Base-by-base conservation (phyloP, 805 yeast species). In the Pichia cabralensis region DNA sequence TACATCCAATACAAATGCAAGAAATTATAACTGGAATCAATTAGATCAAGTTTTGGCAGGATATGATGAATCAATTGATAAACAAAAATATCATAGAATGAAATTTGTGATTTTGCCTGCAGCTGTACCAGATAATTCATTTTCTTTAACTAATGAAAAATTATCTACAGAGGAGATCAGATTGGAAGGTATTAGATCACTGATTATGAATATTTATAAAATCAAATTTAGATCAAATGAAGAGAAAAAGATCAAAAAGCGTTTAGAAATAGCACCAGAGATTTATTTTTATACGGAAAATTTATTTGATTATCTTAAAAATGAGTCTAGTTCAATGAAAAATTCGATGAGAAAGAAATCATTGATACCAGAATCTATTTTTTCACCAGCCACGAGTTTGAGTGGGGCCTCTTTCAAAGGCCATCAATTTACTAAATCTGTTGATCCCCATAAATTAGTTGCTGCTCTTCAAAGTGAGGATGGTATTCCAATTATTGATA, bases 31-130 rank as follows among this genome's bases (percentile, higher is more conserved):
- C 42, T 92, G 98, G 98, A 88, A 88, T 46, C 80, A 77, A 42
- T 66, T 88, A 45, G 99, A 92, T 60, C 96, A 85, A 49, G 71
- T 73, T 17, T 55, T 88, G n/a, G 95, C 96, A 1, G 98, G 98
- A 0, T 82, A 79, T 52, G 86, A 80, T 20, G 95, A 85, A 44
- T 71, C 74, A 1, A 60, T 74, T 36, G 73, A 67, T 13, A 64
- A 66, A 38, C 69, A 67, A 38, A 66, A 68, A 22, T 63, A 68
- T 44, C 80, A 75, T 51, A 66, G 80, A 44, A 71, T 88, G 53
- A 79, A 94, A 49, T 84, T 86, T 58, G 96, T 86, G 3, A 66
- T 92, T 3, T 61, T 88, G 33, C 96, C 96, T 0, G 61, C 84
- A 1, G 80, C 72, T n/a, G 64, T 78, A 14, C 79, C 86, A 1